phyloP scores from a whole-genome alignment of 208 protist species.

The Acanthamoeba castellanii region DNA sequence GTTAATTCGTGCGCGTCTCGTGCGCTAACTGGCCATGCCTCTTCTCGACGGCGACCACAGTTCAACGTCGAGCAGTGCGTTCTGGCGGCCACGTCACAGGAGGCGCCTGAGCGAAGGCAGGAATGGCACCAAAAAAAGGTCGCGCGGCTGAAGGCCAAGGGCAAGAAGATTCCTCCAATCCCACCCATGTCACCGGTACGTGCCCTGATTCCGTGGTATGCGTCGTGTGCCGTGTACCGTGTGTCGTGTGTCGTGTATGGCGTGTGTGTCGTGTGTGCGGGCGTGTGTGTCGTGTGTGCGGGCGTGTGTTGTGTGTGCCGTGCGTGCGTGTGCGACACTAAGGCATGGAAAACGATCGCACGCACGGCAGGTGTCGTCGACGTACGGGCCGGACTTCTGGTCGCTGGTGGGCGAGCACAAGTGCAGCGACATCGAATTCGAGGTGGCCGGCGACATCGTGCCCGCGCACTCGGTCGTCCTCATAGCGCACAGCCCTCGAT shows the following conservation, averaged over 20 bases:
- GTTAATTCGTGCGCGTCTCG: no score
- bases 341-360: no score
- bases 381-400: background rate
- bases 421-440: constrained; percentile 2
- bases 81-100: background rate
- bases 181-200: background rate
- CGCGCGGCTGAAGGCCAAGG: background rate
- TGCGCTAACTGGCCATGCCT: no score
- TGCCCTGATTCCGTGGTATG: background rate
- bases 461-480: background rate
- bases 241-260: no score
- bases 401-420: background rate
- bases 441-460: background rate
- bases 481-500: background rate
- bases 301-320: no score
- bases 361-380: background rate
- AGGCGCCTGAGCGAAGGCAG: background rate
- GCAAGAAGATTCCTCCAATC: background rate
- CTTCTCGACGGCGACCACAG: background rate
- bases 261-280: no score
- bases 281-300: background rate
- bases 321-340: no score
- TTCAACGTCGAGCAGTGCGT: background rate
- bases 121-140: background rate
- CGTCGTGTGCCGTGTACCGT: no score